Evolutionary conservation across 805 yeast species (phyloP), one percentile per base, ranked within the genome.

Genomic region (Hermanozyma aechmeae): DNA sequence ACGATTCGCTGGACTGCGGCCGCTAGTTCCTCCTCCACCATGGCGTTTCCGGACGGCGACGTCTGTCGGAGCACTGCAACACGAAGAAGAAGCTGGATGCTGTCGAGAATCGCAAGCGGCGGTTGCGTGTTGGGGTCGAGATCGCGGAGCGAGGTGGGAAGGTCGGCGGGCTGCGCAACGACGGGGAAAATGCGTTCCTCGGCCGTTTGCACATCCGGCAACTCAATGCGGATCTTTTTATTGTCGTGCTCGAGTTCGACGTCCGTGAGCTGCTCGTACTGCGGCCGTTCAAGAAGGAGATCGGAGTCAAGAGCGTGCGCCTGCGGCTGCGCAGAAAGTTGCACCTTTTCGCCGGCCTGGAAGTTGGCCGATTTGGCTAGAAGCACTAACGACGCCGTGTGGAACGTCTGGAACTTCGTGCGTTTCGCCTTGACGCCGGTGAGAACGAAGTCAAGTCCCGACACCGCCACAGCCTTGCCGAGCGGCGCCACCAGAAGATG

Each of bases 401-500:
- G 73, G 19, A 62, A 66, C 27, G 67, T 66, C 56, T 89, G 97
- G 50, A 62, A 83, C 51, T 82, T 82, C 4, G 97, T 89, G 47
- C 92, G 67, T 48, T 76, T 79, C 7, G 95, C 96, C 42, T 76
- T 76, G 32, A 92, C 82, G 40, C 97, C 97, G 1, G 96, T 81
- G 26, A 89, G 56, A 1, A 78, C 70, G 39, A 78, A 70, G 28
- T 70, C 58, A 26, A 85, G 64, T 1, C 73, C 68, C 0, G 86
- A 73, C 8, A 79, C 47, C 10, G 68, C 65, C 25, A 73, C 68
- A 2, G 77, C 83, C 36, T 67, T 68, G 2, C 58, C 52, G 35
- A 82, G 56, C 4, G 73, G 63, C 6, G 76, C 73, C 14, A 67
- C 52, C 1, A 79, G 65, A 19, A 76, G 50, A 38, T 74, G 71